Evolutionary conservation across 1,284 basidiomycete species (phyloP), one percentile per base, ranked within the genome.

Genomic region (Rhodofomes roseus): DNA sequence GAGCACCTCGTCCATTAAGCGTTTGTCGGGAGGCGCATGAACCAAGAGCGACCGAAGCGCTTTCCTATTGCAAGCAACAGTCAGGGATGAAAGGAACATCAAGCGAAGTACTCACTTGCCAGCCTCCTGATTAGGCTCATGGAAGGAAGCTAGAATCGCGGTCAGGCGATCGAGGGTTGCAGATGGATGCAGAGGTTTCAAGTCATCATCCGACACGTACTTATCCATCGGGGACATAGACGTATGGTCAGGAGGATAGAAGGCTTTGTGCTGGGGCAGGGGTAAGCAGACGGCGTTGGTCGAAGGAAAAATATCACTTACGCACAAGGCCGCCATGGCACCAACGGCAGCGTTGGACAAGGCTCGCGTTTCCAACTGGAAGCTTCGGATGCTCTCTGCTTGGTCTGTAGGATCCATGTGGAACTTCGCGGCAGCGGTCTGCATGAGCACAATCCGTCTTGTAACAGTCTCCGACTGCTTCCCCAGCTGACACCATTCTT

Each of bases 401-500:
- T 74, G 76, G 18, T 77, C 78, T 43, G 79, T 78, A 8, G 78
- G 72, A 34, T 81, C 79, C 23, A 74, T 74, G 40, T 75, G 76
- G 2, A 81, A 81, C 27, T 79, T 83, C 0, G 84, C 84, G 0
- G 87, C 87, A 8, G 84, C 82, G 61, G 85, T 85, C 64, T 94
- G 85, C 82, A 94, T 94, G 55, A 83, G 73, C 27, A 87, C 82
- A 52, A 92, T 78, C 55, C 92, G 84, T 60, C 89, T 90, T 70
- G 87, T 91, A 27, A 87, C 85, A 16, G 80, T 77, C 61, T 93
- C 92, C 1, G 86, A 83, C 66, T 93, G 85, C 52, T 86, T 83
- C 7, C 92, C 93, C 57, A 92, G 82, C 65, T 92, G 87, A 71
- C 95, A 96, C 96, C 96, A 98, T 66, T 96, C 95, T 71, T 95